Conservation (phyloP, 1,139 yeast genomes). For the Kodamaea arcana region DNA sequence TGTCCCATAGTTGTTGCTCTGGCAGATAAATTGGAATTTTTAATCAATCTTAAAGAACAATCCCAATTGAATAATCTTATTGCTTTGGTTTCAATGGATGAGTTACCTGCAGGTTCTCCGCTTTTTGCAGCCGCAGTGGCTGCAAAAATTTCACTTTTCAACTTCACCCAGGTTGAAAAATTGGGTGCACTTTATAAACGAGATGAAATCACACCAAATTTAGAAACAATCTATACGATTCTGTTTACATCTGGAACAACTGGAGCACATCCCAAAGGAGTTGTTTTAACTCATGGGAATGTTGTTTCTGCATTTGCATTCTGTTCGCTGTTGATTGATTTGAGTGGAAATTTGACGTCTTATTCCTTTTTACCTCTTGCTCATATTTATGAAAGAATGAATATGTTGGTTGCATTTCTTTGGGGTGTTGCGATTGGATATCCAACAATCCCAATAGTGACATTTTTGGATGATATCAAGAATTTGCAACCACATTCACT, state of each 20-base stretch:
- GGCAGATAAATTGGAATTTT: slow-evolving; percentile 40
- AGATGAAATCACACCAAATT: slow-evolving; percentile 18
- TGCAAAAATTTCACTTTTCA: slow-evolving; percentile 23
- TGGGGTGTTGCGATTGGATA: slow-evolving; percentile 34
- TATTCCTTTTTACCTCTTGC: slow-evolving; percentile 58
- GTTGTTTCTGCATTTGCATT: slow-evolving; percentile 26
- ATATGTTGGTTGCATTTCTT: slow-evolving; percentile 24
- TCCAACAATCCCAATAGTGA: slow-evolving; percentile 35
- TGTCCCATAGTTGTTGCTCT: slow-evolving; percentile 53
- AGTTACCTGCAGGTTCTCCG: slow-evolving; percentile 18
- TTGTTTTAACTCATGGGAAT: slow-evolving; percentile 28
- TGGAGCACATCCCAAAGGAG: slow-evolving; percentile 37
- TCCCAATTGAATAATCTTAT: slow-evolving; percentile 19
- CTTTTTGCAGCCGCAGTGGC: slow-evolving; percentile 20
- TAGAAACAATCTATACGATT: slow-evolving; percentile 21
- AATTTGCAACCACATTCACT: slow-evolving; percentile 26
- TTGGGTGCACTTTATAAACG: slow-evolving; percentile 20
- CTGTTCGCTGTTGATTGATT: slow-evolving; percentile 12
- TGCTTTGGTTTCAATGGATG: slow-evolving; percentile 49
- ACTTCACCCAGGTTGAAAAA: slow-evolving; percentile 28
- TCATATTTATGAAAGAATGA: slow-evolving; percentile 58
- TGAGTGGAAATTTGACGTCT: slow-evolving; percentile 9
- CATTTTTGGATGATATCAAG: slow-evolving; percentile 37
- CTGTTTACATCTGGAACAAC: slow-evolving; percentile 39
- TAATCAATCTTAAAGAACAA: slow-evolving; percentile 34